Conservation (phyloP, 371 early-diverging fungal species). For the Syncephalastrum monosporum region DNA sequence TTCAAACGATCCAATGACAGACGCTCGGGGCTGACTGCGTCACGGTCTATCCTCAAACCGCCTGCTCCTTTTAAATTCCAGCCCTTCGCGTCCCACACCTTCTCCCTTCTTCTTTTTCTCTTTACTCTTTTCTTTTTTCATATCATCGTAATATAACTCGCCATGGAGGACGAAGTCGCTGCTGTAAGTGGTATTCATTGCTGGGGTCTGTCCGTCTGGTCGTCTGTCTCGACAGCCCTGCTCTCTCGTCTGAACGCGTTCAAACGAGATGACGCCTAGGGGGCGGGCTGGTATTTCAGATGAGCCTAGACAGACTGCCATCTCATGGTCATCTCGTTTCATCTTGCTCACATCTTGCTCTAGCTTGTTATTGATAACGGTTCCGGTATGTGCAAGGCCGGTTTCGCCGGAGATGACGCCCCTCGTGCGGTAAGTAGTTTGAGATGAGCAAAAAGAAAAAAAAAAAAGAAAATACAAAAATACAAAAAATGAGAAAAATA, state of each 20-base stretch:
- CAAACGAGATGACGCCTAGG: neutral
- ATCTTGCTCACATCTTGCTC: slow-evolving; percentile 7
- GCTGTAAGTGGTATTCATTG: slow-evolving; percentile 63
- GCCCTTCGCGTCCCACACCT: slow-evolving; percentile 18
- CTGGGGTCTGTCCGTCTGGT: neutral
- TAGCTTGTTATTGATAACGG: slow-evolving; percentile 96
- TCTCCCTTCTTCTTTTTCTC: slow-evolving; percentile 23
- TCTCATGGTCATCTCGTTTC: slow-evolving; percentile 12
- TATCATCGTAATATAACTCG: slow-evolving; percentile 21
- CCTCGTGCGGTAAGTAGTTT: slow-evolving; percentile 94
- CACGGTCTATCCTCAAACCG: slow-evolving; percentile 5
- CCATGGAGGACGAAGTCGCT: slow-evolving; percentile 84
- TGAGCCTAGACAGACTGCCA: neutral
- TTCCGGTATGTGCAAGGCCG: slow-evolving; percentile 99
- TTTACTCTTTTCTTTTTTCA: slow-evolving; percentile 9
- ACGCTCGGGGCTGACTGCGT: slow-evolving; percentile 10
- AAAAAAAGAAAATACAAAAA: slow-evolving; percentile 1
- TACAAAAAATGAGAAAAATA: neutral
- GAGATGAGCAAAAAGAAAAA: slow-evolving; percentile 6
- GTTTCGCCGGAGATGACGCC: slow-evolving; percentile 99
- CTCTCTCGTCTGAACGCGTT: neutral
- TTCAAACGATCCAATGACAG: slow-evolving; percentile 13
- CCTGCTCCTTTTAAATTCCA: slow-evolving; percentile 16
- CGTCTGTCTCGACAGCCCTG: neutral
- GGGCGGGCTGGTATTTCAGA: neutral